A percentile compares a stretch with the other conserved stretches of the same genome.
Conservation (phyloP, 805 yeast species). For the Candida verbasci region DNA sequence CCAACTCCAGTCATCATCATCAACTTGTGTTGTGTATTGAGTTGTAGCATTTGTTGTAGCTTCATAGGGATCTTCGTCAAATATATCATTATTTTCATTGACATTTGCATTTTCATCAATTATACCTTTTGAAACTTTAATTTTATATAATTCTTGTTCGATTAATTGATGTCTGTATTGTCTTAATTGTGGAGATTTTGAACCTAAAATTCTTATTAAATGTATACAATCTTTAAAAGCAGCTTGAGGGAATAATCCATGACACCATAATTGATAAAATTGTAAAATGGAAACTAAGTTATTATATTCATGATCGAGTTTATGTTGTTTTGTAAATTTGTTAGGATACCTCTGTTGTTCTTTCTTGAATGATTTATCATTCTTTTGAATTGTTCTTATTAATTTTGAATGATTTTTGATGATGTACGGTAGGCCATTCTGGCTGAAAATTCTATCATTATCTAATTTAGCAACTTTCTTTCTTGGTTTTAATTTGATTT, state of each 20-base stretch:
- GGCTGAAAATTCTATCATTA: conserved; percentile 32
- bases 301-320: conserved; percentile 28
- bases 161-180: conserved; percentile 26
- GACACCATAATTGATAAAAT: conserved; percentile 45
- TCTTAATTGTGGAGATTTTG: conserved; percentile 32
- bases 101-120: conserved; percentile 26
- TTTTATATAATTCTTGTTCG: conserved; percentile 23
- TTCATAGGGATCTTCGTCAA: conserved; percentile 1
- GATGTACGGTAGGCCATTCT: conserved; percentile 31
- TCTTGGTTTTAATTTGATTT: conserved; percentile 28
- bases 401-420: conserved; percentile 27
- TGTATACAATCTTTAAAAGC: conserved; percentile 66
- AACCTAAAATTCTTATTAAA: conserved; percentile 48
- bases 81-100: conserved; percentile 18
- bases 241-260: conserved; percentile 70
- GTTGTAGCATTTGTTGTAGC: neutral
- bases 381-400: conserved; percentile 19
- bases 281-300: conserved; percentile 33
- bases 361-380: conserved; percentile 17
- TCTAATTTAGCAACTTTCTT: conserved; percentile 34
- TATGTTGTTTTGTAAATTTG: conserved; percentile 9
- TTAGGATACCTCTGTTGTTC: neutral
- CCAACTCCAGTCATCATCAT: conserved; percentile 29
- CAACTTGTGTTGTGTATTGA: conserved; percentile 8
- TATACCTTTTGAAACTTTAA: conserved; percentile 26